phyloP scores from a whole-genome alignment of 139 green algal genomes.

The Zygnema cylindricum region DNA sequence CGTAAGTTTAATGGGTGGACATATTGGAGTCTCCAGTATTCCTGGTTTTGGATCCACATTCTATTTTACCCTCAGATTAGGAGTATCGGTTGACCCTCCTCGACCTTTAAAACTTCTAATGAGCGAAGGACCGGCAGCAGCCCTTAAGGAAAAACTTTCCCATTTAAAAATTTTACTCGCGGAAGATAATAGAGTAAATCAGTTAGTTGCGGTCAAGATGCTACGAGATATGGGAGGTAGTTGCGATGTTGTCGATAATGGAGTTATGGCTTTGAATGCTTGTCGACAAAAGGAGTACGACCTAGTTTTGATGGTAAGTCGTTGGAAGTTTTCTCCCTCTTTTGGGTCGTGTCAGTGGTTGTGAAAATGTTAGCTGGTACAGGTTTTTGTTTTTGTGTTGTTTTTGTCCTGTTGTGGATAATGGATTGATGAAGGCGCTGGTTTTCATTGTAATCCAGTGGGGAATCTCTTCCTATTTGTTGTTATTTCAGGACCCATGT shows the following conservation, averaged over 20 bases:
- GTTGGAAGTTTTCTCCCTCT: background rate
- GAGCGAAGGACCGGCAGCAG: background rate
- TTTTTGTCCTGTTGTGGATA: too few relatives aligned
- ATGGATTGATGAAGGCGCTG: too few relatives aligned
- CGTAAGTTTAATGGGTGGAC: constrained; percentile 24
- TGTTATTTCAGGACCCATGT: too few relatives aligned
- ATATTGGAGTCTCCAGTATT: constrained; percentile 29
- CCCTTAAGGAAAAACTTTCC: background rate
- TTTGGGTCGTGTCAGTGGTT: too few relatives aligned
- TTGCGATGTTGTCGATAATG: constrained; percentile 48
- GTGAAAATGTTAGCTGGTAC: too few relatives aligned
- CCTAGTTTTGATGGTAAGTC: constrained; percentile 43
- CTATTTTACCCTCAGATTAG: constrained; percentile 22
- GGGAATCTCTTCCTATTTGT: too few relatives aligned
- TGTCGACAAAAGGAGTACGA: constrained; percentile 13
- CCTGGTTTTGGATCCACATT: constrained; percentile 31
- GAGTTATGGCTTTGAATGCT: constrained; percentile 32
- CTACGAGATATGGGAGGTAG: constrained; percentile 26
- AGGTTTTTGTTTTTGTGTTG: too few relatives aligned
- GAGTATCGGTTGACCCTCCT: background rate
- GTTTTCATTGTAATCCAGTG: too few relatives aligned
- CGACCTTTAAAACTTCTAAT: background rate
- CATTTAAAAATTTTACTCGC: constrained; percentile 24
- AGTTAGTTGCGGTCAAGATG: constrained; percentile 38
- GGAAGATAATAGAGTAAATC: constrained; percentile 57